A percentile compares a stretch with the other conserved stretches of the same genome.
These are phyloP conservation scores for Aspergillus pseudoterreus DNA, from an alignment of 2,329 filamentous ascomycete genomes.

Conservation along the genomic window DNA sequence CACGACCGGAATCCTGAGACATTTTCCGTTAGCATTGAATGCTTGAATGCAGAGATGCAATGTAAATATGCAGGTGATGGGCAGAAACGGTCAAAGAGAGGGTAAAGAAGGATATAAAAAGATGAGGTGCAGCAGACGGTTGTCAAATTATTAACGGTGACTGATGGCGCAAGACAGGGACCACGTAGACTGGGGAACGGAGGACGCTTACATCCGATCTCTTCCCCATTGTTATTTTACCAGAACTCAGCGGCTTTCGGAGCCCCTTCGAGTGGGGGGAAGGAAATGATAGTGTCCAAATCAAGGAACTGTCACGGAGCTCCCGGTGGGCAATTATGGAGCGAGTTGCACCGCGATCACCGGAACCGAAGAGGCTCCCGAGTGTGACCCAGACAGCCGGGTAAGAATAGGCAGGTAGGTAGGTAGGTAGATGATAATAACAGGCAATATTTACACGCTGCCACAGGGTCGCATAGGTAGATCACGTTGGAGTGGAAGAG, in stretches of 20 bases:
- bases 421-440: background rate
- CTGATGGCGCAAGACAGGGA: background rate
- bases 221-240: constrained; percentile 10
- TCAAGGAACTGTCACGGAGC: background rate
- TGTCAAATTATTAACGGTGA: background rate
- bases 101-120: background rate
- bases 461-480: background rate
- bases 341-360: background rate
- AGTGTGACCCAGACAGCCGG: background rate
- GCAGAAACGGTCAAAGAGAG: background rate
- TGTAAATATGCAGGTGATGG: background rate
- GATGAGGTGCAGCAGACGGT: background rate
- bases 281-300: constrained; percentile 3
- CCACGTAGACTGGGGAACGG: background rate
- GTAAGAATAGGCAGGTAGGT: background rate
- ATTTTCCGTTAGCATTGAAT: constrained; percentile 16
- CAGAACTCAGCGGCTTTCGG: constrained; percentile 5
- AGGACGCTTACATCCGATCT: constrained; percentile 13
- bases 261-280: constrained; percentile 10
- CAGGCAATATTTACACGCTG: background rate
- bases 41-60: background rate
- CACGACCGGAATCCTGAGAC: constrained; percentile 22
- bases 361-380: background rate
- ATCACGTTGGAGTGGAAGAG: background rate
- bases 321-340: background rate